Evolutionary conservation across 177 flowering plant species (phyloP), one percentile per base, ranked within the genome.

Genomic region (Vitis hybrid): DNA sequence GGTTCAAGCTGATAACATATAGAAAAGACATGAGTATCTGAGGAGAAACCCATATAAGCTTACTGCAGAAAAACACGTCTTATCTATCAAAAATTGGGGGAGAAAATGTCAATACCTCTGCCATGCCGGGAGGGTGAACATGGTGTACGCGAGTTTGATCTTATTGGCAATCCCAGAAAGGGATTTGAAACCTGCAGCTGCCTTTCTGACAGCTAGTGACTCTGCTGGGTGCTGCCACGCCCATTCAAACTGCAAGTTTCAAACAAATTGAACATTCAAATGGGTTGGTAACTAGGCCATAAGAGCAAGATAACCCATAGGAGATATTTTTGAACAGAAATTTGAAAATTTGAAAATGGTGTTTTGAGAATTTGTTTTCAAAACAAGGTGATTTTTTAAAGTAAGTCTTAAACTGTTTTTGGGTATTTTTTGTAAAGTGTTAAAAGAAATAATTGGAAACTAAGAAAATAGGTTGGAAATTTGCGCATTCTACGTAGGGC

Each of bases 221-320:
- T 83, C 90, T 62, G 3, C 78, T 20, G 99, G 99, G 71, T 94
- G 97, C 81, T 94, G 99, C 99, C 99, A 94, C 0, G 99, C 98
- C 99, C 98, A 93, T 76, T 94, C 99, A 79, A 94, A 94, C 99
- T 94, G 93, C 86, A 84, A 58, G 41, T 11, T 41, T 13, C 17
- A 49, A 54, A 15, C 62, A 32, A 51, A 55, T 35, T 35, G 46
- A 35, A 35, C 46, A 35, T 35, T 7, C 46, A 35, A 35, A 35
- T 7, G 46, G 46, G 46, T 35, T 35, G 41, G 41, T 0, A 35
- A 35, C 41, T 35, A 35, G 41, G 7, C 41, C 41, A 35, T 35
- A 35, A 32, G 41, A 35, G 7, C 46, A 35, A 35, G 46, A 35
- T 35, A 7, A 5, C 1, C 5, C 46, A 35, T 35, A 35, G 46